phyloP scores from a whole-genome alignment of 805 yeast species.

The Metschnikowia santaceciliae region DNA sequence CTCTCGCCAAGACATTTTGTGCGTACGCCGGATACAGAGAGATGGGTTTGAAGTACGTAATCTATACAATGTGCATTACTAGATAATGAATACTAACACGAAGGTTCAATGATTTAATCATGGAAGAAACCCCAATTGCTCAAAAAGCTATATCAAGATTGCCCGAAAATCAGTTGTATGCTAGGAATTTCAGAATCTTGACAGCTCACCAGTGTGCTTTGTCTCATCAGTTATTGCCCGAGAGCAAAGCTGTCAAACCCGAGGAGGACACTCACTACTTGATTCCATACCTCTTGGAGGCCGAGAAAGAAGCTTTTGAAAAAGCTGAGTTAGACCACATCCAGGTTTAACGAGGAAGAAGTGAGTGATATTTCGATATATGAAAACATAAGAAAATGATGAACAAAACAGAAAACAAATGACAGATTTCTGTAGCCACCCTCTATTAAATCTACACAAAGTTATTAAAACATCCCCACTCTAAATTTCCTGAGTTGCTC shows the following conservation, averaged over 20 bases:
- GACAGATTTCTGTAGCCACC: neutral
- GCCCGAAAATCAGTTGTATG: constrained; percentile 78
- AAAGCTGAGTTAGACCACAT: constrained; percentile 85
- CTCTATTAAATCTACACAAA: neutral
- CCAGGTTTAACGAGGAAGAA: constrained; percentile 20
- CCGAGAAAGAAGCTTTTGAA: constrained; percentile 88
- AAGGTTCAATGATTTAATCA: constrained; percentile 77
- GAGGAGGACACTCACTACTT: constrained; percentile 82
- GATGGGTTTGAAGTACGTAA: constrained; percentile 67
- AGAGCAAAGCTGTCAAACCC: constrained; percentile 68
- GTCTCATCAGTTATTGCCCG: constrained; percentile 81
- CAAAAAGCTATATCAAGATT: constrained; percentile 87
- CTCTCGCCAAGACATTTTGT: constrained; percentile 72
- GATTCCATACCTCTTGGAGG: constrained; percentile 86
- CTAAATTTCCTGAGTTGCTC: constrained; percentile 58
- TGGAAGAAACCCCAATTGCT: constrained; percentile 82
- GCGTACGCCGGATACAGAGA: constrained; percentile 88
- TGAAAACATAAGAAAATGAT: neutral
- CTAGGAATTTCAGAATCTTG: constrained; percentile 87
- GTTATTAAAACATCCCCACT: constrained; percentile 41
- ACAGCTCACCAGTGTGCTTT: constrained; percentile 88
- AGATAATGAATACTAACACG: constrained; percentile 17
- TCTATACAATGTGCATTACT: neutral
- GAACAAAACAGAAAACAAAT: neutral
- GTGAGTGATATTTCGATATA: neutral